These are phyloP conservation scores for Torulaspora franciscae DNA, from an alignment of 805 yeast genomes.

Conservation along the genomic window DNA sequence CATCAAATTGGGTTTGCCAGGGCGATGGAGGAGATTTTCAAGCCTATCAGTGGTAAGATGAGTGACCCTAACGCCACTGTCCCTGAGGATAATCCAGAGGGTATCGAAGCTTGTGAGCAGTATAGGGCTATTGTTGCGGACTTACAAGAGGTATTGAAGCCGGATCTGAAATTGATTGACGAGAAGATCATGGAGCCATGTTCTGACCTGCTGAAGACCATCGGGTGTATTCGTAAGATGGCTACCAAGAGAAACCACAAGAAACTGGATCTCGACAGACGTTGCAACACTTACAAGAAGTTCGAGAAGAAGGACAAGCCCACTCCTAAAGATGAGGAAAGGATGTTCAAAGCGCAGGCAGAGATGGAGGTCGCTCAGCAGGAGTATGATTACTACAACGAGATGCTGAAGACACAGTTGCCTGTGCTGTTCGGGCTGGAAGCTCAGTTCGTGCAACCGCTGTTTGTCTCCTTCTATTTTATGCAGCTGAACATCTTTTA, in stretches of 20 bases:
- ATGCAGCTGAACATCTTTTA: conserved; percentile 97
- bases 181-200: conserved; percentile 87
- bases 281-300: conserved; percentile 61
- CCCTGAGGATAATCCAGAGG: conserved; percentile 95
- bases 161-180: conserved; percentile 89
- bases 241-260: conserved; percentile 93
- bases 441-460: conserved; percentile 86
- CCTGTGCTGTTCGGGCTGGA: conserved; percentile 85
- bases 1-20: conserved; percentile 94
- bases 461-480: conserved; percentile 89
- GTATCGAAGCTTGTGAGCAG: conserved; percentile 89
- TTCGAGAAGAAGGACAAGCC: conserved; percentile 78
- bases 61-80: conserved; percentile 82
- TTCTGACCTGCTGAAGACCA: conserved; percentile 78
- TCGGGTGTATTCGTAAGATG: conserved; percentile 83
- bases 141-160: conserved; percentile 77
- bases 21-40: conserved; percentile 91
- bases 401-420: conserved; percentile 84
- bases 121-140: conserved; percentile 85
- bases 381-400: conserved; percentile 93
- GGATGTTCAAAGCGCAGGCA: conserved; percentile 80
- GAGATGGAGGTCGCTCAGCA: conserved; percentile 87
- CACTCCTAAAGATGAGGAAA: conserved; percentile 86
- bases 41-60: conserved; percentile 89
- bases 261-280: conserved; percentile 89